phyloP scores from a whole-genome alignment of 1,284 basidiomycete species.

The Marasmius oreades region DNA sequence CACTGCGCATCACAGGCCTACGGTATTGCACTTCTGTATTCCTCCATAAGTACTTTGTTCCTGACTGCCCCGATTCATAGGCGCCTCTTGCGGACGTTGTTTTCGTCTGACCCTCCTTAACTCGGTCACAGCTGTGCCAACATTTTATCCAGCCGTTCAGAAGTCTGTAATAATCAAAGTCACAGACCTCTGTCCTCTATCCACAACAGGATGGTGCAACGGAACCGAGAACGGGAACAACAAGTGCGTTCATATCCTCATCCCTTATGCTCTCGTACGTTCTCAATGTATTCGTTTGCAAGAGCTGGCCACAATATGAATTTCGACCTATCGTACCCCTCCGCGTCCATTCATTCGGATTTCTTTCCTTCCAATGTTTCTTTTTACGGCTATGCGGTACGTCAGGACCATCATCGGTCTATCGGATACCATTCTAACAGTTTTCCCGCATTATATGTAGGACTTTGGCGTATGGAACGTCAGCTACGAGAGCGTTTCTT shows the following conservation, averaged over 20 bases:
- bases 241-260: slow-evolving; percentile 38
- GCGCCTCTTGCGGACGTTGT: slow-evolving; percentile 68
- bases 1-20: no score
- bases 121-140: slow-evolving; percentile 61
- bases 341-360: slow-evolving; percentile 58
- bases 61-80: slow-evolving; percentile 18
- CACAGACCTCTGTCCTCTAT: slow-evolving; percentile 69
- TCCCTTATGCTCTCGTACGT: background rate
- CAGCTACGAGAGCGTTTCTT: slow-evolving; percentile 60
- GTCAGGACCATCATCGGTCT: slow-evolving; percentile 18
- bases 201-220: slow-evolving; percentile 61
- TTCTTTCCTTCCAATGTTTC: slow-evolving; percentile 71
- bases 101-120: slow-evolving; percentile 73
- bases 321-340: slow-evolving; percentile 76
- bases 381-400: slow-evolving; percentile 51
- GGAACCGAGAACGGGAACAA: slow-evolving; percentile 59
- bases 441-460: slow-evolving; percentile 27
- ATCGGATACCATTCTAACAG: slow-evolving; percentile 2
- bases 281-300: slow-evolving; percentile 21
- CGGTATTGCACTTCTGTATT: background rate
- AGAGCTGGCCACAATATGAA: slow-evolving; percentile 54
- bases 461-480: slow-evolving; percentile 85
- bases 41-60: background rate
- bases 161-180: slow-evolving; percentile 70
- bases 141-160: slow-evolving; percentile 58